Conservation (phyloP, 1,139 yeast species). For the Scheffersomyces segobiensis region DNA sequence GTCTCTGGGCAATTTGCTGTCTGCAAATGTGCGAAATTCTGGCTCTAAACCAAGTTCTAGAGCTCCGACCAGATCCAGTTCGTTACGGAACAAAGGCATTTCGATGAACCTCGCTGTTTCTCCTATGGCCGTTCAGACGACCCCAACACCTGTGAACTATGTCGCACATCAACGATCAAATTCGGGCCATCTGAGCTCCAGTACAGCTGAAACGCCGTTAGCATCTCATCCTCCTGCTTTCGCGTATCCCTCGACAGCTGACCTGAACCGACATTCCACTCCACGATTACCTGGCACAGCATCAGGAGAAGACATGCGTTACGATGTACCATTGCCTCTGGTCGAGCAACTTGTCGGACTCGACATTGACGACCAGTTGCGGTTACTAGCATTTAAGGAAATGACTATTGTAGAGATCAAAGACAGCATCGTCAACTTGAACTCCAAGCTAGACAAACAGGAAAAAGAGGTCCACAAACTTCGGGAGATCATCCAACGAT, state of each 20-base stretch:
- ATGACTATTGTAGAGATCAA: slow-evolving; percentile 60
- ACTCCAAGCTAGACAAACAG: slow-evolving; percentile 33
- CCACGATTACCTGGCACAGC: slow-evolving; percentile 6
- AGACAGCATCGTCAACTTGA: slow-evolving; percentile 43
- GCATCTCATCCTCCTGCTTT: neutral
- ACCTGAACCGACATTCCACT: slow-evolving; percentile 1
- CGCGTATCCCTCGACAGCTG: slow-evolving; percentile 3
- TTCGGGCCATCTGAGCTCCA: neutral
- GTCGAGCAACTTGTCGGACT: slow-evolving; percentile 28
- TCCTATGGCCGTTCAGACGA: slow-evolving; percentile 14
- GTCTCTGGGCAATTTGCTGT: neutral
- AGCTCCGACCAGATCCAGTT: slow-evolving; percentile 7
- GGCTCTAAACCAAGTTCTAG: neutral
- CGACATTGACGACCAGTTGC: slow-evolving; percentile 55
- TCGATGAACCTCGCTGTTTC: slow-evolving; percentile 34
- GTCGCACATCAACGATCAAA: slow-evolving; percentile 8
- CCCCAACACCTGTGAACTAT: slow-evolving; percentile 25
- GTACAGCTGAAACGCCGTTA: neutral
- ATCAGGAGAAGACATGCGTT: slow-evolving; percentile 16
- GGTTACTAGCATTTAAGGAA: slow-evolving; percentile 61
- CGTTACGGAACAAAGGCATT: slow-evolving; percentile 27
- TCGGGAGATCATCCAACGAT: slow-evolving; percentile 40
- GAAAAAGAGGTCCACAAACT: slow-evolving; percentile 50
- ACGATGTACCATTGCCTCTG: slow-evolving; percentile 35
- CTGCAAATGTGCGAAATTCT: neutral